Base-by-base conservation (phyloP, 768 basidiomycete species). In the Dentipellis sp. region DNA sequence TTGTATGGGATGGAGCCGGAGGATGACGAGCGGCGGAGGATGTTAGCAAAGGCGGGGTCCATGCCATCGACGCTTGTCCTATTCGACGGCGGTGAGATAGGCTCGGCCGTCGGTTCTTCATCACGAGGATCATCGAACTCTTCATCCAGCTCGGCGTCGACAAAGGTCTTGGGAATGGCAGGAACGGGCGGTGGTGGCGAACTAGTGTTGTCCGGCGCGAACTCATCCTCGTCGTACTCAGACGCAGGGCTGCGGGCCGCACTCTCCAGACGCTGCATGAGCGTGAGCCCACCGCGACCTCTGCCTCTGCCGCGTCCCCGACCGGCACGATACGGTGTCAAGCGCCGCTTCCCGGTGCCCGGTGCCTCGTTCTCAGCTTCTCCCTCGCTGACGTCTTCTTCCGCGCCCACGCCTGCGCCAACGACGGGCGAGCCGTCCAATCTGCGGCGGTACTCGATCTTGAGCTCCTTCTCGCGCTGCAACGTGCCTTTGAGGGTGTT, bases 31-130 rank as follows among this genome's bases (percentile, higher is more conserved):
- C 84, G 83, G 55, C 80, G 80, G 47, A 92, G 80, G 12, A 91
- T 76, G 57, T 88, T 88, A 53, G 90, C 89, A 64, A 90, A 94
- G 0, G 72, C 78, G 10, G 92, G 91, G 59, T 93, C 91, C 86
- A 94, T 89, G 46, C 89, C 90, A 55, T 92, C 89, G 4, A 90
- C 78, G 62, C 84, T 88, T 6, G 80, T 80, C 37, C 84, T 76
- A 62, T 87, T 86, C 3, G 83, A 84, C 9, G 66, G 69, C 39
- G 72, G 65, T 38, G 69, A 67, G 10, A 70, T 72, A 9, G 75
- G 71, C 1, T 66, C 66, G 23, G 48, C 50, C 29, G 58, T 61
- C 23, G 54, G 59, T 51, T 66, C 68, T 16, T 69, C 70, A 59
- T 67, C 55, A 4, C 65, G 65, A 1, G 10, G 22, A 8, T 17